Percentiles rank a stretch among this genome's conserved stretches.
Evolutionary conservation across 768 basidiomycete genomes (phyloP).

Genomic region (Collybia sp.): DNA sequence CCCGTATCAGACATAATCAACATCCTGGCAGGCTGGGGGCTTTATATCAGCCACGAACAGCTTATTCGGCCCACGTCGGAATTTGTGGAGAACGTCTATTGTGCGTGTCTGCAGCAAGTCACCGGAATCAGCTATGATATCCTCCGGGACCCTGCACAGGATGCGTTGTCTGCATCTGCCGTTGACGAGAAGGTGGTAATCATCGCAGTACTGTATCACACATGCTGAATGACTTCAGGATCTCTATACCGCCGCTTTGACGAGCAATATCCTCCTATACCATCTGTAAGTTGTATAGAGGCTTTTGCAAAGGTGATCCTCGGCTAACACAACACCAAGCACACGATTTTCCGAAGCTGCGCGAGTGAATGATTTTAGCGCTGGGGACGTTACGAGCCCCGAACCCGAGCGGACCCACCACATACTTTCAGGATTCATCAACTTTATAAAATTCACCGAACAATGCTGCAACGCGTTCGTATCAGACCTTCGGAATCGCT

Average conservation of each 20-base stretch:
- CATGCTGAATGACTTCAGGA: constrained; percentile 39
- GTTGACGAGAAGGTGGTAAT: constrained; percentile 47
- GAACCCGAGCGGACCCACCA: constrained; percentile 70
- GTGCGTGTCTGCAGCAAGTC: constrained; percentile 68
- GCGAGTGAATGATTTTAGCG: constrained; percentile 70
- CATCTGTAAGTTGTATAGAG: constrained; percentile 50
- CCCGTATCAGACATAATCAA: constrained; percentile 57
- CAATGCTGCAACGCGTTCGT: constrained; percentile 62
- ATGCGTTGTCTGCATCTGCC: constrained; percentile 44
- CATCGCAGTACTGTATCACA: too few species aligned
- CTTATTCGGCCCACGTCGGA: constrained; percentile 63
- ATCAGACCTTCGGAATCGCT: constrained; percentile 55
- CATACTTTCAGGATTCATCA: constrained; percentile 85
- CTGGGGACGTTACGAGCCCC: constrained; percentile 70
- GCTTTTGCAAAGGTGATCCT: neutral
- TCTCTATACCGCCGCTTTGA: constrained; percentile 53
- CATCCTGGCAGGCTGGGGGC: constrained; percentile 64
- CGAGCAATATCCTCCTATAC: constrained; percentile 60
- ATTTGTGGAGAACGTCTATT: constrained; percentile 68
- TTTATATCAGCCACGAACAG: constrained; percentile 63
- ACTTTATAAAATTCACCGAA: constrained; percentile 87
- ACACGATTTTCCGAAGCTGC: constrained; percentile 70
- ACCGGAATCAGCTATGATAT: constrained; percentile 55
- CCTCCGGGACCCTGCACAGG: constrained; percentile 56
- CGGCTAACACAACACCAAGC: constrained; percentile 25